Conservation (phyloP, 805 yeast genomes). For the Saccharomycopsis oosterbeekiorum region DNA sequence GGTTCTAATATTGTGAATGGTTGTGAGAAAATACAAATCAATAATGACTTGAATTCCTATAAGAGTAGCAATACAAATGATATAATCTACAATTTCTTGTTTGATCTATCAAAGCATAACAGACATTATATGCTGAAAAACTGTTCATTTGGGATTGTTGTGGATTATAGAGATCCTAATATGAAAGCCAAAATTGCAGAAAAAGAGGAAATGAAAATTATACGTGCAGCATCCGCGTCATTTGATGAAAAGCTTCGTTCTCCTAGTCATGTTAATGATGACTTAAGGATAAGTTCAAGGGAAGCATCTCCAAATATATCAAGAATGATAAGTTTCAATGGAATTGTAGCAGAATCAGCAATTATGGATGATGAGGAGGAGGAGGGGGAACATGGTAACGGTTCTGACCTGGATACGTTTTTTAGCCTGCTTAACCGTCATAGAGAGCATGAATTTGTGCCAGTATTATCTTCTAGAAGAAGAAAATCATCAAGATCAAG, state of each 20-base stretch:
- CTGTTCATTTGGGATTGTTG: background rate
- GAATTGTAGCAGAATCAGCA: background rate
- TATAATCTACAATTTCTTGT: slow-evolving; percentile 28
- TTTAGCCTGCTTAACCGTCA: slow-evolving; percentile 4
- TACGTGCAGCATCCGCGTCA: background rate
- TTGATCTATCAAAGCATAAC: slow-evolving; percentile 30
- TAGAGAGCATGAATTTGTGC: slow-evolving; percentile 23
- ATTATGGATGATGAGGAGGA: background rate
- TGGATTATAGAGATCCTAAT: background rate
- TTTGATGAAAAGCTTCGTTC: background rate
- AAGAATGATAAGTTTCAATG: background rate
- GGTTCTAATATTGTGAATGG: background rate
- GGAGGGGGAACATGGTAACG: background rate
- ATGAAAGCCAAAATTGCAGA: background rate
- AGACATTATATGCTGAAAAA: slow-evolving; percentile 28
- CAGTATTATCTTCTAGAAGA: slow-evolving; percentile 27
- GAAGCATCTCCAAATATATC: background rate
- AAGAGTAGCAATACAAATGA: slow-evolving; percentile 18
- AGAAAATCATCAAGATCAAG: slow-evolving; percentile 24
- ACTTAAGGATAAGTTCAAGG: background rate
- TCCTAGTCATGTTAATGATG: background rate
- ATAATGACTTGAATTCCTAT: background rate
- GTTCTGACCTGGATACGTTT: background rate
- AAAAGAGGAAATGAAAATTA: background rate
- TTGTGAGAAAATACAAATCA: background rate